Conservation (phyloP, 1,139 yeast species). For the Sugiyamaella japonica region DNA sequence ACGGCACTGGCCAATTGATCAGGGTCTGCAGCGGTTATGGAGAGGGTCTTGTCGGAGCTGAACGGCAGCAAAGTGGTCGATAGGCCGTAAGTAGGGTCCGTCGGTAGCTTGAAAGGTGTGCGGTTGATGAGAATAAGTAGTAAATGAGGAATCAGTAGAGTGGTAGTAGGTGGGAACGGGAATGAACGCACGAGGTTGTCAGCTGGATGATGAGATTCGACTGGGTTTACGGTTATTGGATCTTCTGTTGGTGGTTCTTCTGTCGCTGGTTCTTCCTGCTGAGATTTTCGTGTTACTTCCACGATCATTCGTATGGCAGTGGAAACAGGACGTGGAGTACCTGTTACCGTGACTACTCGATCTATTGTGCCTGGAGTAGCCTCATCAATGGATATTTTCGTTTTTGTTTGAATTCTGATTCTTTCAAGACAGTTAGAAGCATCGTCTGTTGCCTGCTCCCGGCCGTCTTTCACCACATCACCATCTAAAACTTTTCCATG, state of each 20-base stretch:
- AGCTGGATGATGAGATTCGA: not conserved
- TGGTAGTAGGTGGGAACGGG: not conserved
- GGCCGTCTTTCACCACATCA: no score
- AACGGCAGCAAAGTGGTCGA: constrained; percentile 71
- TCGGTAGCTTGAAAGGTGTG: constrained; percentile 5
- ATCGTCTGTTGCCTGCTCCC: no score
- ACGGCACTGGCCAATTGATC: constrained; percentile 72
- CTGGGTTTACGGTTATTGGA: no score
- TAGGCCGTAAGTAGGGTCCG: constrained; percentile 37
- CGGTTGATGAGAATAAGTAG: constrained; percentile 11
- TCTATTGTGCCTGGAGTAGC: constrained; percentile 65
- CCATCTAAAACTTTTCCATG: not conserved
- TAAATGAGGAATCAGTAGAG: constrained; percentile 4
- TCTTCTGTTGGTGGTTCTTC: no score
- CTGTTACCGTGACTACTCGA: constrained; percentile 69
- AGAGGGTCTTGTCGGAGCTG: constrained; percentile 55
- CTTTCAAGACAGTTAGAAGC: not conserved
- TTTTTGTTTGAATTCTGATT: constrained; percentile 15
- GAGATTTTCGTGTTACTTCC: not conserved
- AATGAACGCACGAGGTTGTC: not conserved
- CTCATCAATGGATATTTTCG: constrained; percentile 9
- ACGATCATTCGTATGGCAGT: constrained; percentile 34
- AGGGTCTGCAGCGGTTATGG: constrained; percentile 62
- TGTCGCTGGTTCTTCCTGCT: not conserved
- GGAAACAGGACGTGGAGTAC: constrained; percentile 48